A percentile compares a stretch with the other conserved stretches of the same genome.
Evolutionary conservation across 2,329 filamentous ascomycete species (phyloP).

Genomic region (Arachnomyces sp.): DNA sequence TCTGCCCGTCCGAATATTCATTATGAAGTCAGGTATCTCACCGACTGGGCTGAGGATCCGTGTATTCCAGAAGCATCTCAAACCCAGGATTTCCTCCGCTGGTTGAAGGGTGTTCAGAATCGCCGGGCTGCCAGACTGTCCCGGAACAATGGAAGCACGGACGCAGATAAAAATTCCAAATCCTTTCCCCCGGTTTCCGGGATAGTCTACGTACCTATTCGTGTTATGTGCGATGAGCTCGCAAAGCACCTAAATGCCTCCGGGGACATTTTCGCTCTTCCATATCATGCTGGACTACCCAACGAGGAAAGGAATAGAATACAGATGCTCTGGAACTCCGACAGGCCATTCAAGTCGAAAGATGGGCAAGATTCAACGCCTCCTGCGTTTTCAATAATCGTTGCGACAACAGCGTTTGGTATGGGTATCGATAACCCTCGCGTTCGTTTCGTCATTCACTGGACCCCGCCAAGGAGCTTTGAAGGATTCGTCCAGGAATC

Average conservation of each 20-base stretch:
- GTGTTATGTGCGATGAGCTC: slow-evolving; percentile 33
- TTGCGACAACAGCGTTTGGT: slow-evolving; percentile 90
- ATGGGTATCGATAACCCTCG: slow-evolving; percentile 98
- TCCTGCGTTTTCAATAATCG: slow-evolving; percentile 78
- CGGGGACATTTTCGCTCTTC: slow-evolving; percentile 33
- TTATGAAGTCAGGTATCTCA: slow-evolving; percentile 67
- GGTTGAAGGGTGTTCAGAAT: slow-evolving; percentile 65
- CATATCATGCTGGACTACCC: slow-evolving; percentile 55
- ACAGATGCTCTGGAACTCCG: slow-evolving; percentile 31
- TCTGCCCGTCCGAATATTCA: slow-evolving; percentile 80
- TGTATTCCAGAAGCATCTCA: slow-evolving; percentile 48
- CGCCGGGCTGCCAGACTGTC: slow-evolving; percentile 52
- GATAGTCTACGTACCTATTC: slow-evolving; percentile 40
- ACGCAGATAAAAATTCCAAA: slow-evolving; percentile 9
- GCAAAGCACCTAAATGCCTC: slow-evolving; percentile 26
- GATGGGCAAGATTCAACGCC: slow-evolving; percentile 14
- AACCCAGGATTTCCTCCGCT: slow-evolving; percentile 66
- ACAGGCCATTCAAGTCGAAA: slow-evolving; percentile 8
- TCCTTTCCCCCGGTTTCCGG: slow-evolving; percentile 33
- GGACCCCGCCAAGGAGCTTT: slow-evolving; percentile 87
- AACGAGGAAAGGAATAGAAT: slow-evolving; percentile 60
- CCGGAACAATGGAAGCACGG: not conserved
- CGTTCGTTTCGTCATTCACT: slow-evolving; percentile 90
- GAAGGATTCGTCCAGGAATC: slow-evolving; percentile 96
- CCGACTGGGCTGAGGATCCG: slow-evolving; percentile 22